Evolutionary conservation across 768 basidiomycete species (phyloP), one percentile per base, ranked within the genome.

Genomic region (Leccinum fibrillosum): DNA sequence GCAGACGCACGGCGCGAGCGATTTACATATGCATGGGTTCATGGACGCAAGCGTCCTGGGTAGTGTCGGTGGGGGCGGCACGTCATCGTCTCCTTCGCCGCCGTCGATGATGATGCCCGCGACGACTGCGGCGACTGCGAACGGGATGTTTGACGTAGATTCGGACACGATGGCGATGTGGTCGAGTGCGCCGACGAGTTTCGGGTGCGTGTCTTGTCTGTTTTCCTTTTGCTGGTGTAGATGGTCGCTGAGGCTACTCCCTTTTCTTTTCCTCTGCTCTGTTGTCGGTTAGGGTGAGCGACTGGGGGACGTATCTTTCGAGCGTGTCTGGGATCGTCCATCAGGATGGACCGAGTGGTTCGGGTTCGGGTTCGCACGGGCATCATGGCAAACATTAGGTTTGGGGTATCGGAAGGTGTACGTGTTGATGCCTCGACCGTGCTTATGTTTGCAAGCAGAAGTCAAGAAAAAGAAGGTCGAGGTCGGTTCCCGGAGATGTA

Each of bases 141-240:
- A 51, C 9, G 54, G 35, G 30, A 58, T 59, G 55, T 44, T 58
- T 34, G 57, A 59, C 34, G 71, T 79, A 67, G 80, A 85, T 61
- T 71, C 74, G 55, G 81, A 82, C 55, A 80, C 80, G 48, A 77
- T 86, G 62, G 75, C 77, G 13, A 83, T 86, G 81, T 88, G 85
- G 86, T 82, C 83, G 11, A 77, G 74, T 52, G 82, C 84, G 23
- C 84, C 85, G 13, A 77, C 78, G 12, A 78, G 80, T 19, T 85
- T 85, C 55, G 83, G 84, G 86, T 88, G 64, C 63, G 84, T 76
- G 3, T 42, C n/a, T 42, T 42, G 37, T 42, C n/a, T 19, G n/a
- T 10, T 44, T 48, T 50, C 44, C n/a, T 25, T 34, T 17, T n/a
- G 9, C 4, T 6, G n/a, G 8, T 34, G 25, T 47, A 9, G 47